Conservation (phyloP, 345 rosid species). For the Raphanus sativus region DNA sequence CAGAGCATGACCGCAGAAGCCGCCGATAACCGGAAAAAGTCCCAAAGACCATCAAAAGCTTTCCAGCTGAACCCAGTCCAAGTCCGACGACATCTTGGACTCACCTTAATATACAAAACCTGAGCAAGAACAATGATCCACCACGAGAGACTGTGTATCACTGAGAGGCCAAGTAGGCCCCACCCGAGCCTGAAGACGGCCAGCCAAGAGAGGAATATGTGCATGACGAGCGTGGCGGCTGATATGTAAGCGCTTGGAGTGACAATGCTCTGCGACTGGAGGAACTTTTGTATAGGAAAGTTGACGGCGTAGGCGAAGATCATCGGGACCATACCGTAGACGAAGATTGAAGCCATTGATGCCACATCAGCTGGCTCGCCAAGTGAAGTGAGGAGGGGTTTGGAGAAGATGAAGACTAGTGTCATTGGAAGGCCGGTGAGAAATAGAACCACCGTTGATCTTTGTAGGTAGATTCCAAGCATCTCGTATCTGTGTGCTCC, state of each 20-base stretch:
- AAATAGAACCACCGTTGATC: slow-evolving; percentile 56
- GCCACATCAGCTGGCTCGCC: slow-evolving; percentile 67
- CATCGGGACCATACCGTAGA: slow-evolving; percentile 64
- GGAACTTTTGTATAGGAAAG: slow-evolving; percentile 66
- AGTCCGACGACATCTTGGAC: slow-evolving; percentile 45
- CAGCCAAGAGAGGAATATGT: slow-evolving; percentile 54
- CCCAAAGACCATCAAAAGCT: slow-evolving; percentile 57
- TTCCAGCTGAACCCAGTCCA: slow-evolving; percentile 57
- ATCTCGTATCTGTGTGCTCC: slow-evolving; percentile 64
- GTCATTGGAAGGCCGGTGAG: slow-evolving; percentile 51
- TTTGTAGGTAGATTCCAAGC: slow-evolving; percentile 73
- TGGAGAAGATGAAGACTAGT: slow-evolving; percentile 54
- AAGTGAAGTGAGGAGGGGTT: slow-evolving; percentile 48
- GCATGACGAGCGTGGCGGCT: slow-evolving; percentile 44
- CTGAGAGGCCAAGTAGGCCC: slow-evolving; percentile 53
- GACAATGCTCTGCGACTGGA: slow-evolving; percentile 66
- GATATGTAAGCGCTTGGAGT: slow-evolving; percentile 69
- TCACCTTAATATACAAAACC: slow-evolving; percentile 50
- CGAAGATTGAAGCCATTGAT: slow-evolving; percentile 53
- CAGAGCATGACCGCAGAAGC: slow-evolving; percentile 71
- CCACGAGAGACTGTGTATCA: slow-evolving; percentile 57
- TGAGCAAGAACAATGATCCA: slow-evolving; percentile 58
- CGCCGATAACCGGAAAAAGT: slow-evolving; percentile 50
- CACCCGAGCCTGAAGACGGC: slow-evolving; percentile 42
- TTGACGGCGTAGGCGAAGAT: slow-evolving; percentile 67